Evolutionary conservation across 2,329 filamentous ascomycete genomes (phyloP).

Genomic region (Massarina eburnea): DNA sequence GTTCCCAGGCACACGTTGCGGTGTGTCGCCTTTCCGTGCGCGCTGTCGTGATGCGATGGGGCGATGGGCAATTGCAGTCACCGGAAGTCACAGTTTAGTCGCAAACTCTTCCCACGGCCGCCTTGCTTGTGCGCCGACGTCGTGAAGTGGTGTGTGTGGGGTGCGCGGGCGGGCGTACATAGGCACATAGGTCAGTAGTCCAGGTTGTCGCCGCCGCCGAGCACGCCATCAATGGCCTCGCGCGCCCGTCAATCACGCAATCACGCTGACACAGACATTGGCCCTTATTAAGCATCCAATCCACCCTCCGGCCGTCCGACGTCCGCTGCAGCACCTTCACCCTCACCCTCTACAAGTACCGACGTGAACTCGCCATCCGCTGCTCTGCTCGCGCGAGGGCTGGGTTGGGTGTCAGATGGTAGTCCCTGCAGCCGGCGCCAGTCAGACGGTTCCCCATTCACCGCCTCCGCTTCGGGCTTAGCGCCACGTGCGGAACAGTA

Average conservation of each 20-base stretch:
- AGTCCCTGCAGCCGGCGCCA: not conserved
- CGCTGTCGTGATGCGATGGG: not conserved
- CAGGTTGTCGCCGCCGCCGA: no score
- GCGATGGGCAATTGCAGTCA: not conserved
- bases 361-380: no score
- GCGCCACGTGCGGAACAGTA: not conserved
- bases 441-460: not conserved
- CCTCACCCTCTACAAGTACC: not conserved
- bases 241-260: conserved; percentile 7
- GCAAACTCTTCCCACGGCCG: not conserved
- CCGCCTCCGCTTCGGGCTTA: not conserved
- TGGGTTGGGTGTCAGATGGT: no score
- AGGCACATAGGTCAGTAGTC: no score
- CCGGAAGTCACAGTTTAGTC: not conserved
- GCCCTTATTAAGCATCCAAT: no score
- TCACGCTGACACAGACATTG: no score
- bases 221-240: conserved; percentile 4
- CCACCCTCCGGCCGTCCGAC: no score
- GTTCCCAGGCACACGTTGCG: no score
- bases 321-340: no score
- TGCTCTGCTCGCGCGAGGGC: no score
- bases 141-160: not conserved
- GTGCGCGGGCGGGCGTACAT: not conserved
- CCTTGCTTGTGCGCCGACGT: no score
- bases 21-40: no score